Evolutionary conservation across 2,329 filamentous ascomycete genomes (phyloP).

Genomic region (Rachicladosporium sp.): DNA sequence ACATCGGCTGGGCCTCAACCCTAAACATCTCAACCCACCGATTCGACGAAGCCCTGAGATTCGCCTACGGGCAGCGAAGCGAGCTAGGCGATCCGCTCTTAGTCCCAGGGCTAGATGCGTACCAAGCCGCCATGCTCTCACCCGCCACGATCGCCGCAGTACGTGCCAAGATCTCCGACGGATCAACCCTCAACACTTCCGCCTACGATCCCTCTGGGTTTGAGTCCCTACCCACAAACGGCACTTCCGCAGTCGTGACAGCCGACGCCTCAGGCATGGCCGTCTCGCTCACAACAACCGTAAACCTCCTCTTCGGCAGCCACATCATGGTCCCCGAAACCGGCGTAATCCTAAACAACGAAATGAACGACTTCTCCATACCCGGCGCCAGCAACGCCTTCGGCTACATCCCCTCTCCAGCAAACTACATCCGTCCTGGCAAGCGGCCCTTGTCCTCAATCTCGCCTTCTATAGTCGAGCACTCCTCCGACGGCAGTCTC

Average conservation of each 20-base stretch:
- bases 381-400: constrained; percentile 68
- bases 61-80: constrained; percentile 67
- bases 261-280: constrained; percentile 63
- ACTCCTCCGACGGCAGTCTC: constrained; percentile 46
- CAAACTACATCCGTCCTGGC: constrained; percentile 68
- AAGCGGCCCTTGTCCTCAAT: constrained; percentile 80
- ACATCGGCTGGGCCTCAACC: constrained; percentile 45
- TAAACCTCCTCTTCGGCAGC: constrained; percentile 78
- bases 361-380: constrained; percentile 67
- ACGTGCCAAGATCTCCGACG: constrained; percentile 57
- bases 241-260: constrained; percentile 61
- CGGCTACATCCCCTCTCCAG: constrained; percentile 65
- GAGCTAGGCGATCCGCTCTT: constrained; percentile 73
- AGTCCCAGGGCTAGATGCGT: constrained; percentile 48
- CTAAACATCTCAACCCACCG: constrained; percentile 65
- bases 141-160: constrained; percentile 46
- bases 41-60: constrained; percentile 78
- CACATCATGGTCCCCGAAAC: constrained; percentile 68
- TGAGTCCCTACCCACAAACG: constrained; percentile 56
- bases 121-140: constrained; percentile 58
- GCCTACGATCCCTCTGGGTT: constrained; percentile 60
- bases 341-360: constrained; percentile 60
- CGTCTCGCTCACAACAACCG: constrained; percentile 70
- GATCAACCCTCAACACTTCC: constrained; percentile 55
- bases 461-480: constrained; percentile 64